Conservation (phyloP, 2,329 filamentous ascomycete genomes). For the Daldinia eschscholtzii region DNA sequence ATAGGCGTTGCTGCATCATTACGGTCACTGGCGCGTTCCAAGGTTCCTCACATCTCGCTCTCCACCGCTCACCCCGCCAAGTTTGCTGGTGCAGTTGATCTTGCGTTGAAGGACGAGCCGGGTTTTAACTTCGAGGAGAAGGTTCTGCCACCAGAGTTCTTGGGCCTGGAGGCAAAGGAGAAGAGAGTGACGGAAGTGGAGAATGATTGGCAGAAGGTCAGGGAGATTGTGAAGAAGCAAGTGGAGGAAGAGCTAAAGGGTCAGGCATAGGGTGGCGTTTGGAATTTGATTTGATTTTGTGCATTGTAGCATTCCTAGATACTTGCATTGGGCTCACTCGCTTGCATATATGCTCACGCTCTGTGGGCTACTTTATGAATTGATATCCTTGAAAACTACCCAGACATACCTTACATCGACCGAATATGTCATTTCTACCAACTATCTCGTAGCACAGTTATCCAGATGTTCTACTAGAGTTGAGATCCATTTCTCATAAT, state of each 20-base stretch:
- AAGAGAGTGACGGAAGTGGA: conserved; percentile 77
- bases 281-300: conserved; percentile 19
- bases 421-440: no score
- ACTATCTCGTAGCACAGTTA: neutral
- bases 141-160: conserved; percentile 85
- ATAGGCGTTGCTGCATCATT: conserved; percentile 84
- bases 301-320: conserved; percentile 26
- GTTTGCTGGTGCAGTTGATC: conserved; percentile 86
- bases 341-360: neutral
- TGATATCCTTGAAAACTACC: conserved; percentile 4
- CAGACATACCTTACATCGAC: neutral
- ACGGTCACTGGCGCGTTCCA: conserved; percentile 71
- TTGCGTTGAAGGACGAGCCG: conserved; percentile 77
- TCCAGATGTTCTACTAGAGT: neutral
- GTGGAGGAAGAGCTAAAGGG: conserved; percentile 73
- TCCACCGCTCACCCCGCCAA: conserved; percentile 97
- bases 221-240: conserved; percentile 80
- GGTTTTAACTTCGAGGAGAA: conserved; percentile 80
- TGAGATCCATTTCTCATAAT: neutral
- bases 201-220: conserved; percentile 79
- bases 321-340: conserved; percentile 25
- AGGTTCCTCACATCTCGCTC: conserved; percentile 81
- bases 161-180: conserved; percentile 81
- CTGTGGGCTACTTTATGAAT: conserved; percentile 2
- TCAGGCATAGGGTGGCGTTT: conserved; percentile 47